Evolutionary conservation across 164 flowering plant species (phyloP).

Genomic region (Buxus sempervirens): DNA sequence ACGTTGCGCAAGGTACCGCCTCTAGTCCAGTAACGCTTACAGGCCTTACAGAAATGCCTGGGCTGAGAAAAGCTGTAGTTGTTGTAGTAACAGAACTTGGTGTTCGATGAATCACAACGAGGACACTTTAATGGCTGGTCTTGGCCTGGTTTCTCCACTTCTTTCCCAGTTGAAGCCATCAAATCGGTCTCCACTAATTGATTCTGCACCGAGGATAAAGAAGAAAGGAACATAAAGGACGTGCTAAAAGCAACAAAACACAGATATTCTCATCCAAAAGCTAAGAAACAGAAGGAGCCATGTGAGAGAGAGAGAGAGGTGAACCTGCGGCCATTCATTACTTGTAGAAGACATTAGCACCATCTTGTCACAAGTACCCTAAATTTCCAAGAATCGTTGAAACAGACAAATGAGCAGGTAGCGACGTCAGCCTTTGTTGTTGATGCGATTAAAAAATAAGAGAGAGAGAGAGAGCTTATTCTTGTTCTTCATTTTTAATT

Average conservation of each 20-base stretch:
- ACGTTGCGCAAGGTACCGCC: slow-evolving; percentile 88
- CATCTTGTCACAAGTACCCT: slow-evolving; percentile 44
- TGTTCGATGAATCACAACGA: slow-evolving; percentile 79
- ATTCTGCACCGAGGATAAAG: background rate
- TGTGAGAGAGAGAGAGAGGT: slow-evolving; percentile 11
- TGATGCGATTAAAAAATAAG: slow-evolving; percentile 4
- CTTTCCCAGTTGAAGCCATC: background rate
- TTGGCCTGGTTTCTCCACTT: background rate
- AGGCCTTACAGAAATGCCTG: slow-evolving; percentile 80
- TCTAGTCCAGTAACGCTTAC: slow-evolving; percentile 82
- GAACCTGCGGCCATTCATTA: slow-evolving; percentile 46
- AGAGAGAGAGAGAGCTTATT: background rate
- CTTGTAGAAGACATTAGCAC: slow-evolving; percentile 34
- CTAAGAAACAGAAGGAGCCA: background rate
- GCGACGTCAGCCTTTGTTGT: slow-evolving; percentile 23
- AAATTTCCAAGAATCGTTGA: slow-evolving; percentile 21
- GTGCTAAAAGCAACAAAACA: background rate
- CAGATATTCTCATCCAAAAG: background rate
- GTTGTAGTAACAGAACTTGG: slow-evolving; percentile 88
- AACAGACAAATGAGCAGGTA: slow-evolving; percentile 33
- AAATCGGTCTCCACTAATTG: background rate
- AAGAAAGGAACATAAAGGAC: background rate
- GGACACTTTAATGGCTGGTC: slow-evolving; percentile 52
- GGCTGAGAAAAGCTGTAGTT: slow-evolving; percentile 87
- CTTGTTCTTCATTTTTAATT: background rate